Evolutionary conservation across 169 alveolate species (phyloP), one percentile per base, ranked within the genome.

Genomic region (Plasmodium fragile): DNA sequence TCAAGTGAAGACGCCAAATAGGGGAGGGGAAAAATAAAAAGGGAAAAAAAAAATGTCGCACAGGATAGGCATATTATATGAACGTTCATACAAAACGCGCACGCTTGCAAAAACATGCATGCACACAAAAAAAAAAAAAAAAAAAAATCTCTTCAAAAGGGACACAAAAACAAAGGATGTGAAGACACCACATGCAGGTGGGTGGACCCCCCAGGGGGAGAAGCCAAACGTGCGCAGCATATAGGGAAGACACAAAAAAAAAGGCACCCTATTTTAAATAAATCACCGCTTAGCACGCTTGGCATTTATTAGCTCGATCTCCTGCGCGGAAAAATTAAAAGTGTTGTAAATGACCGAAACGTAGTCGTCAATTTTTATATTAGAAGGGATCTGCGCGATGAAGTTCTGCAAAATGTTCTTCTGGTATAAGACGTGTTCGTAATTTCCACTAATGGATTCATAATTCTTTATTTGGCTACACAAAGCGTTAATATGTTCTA

Each of bases 361-460:
- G 36, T 85, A 85, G 43, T 85, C 93, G 25, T 85, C 93, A 22
- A 85, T 77, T 85, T 85, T 75, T n/a, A 75, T 75, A n/a, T 77
- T 13, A 3, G 93, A 7, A 13, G 93, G 93, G 10, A 85, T 85
- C 79, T 85, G 93, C 1, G 93, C 36, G 32, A 85, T 85, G 16
- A 72, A 85, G 55, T 85, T 85, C 36, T 39, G 70, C 41, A 85
- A 75, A 8, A 85, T 85, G 65, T 85, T 85, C 79, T 85, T 85
- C 69, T 85, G 93, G 36, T 85, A 85, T 69, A 75, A 73, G 53
- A 53, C 79, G 45, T 85, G 93, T 85, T 85, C 81, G 79, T 75
- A 75, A 53, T 85, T 85, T 65, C 93, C 93, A 75, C 69, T 73
- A 43, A 85, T 85, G 18, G 93, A 85, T 85, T 85, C 93, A 75